Conservation (phyloP, 805 yeast genomes). For the Maudiozyma bulderi region DNA sequence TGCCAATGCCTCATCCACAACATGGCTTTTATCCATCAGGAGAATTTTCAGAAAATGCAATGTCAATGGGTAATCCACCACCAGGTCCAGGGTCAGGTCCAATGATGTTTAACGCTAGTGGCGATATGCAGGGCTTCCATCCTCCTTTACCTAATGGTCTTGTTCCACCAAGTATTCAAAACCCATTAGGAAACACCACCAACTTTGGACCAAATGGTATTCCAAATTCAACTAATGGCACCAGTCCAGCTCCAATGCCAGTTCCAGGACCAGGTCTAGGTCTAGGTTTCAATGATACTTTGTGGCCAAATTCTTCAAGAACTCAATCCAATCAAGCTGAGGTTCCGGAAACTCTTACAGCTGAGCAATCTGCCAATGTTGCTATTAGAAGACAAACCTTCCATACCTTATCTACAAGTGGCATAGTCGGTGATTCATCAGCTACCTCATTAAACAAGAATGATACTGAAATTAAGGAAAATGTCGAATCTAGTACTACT, state of each 20-base stretch:
- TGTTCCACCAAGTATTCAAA: background rate
- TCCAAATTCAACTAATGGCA: background rate
- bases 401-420: constrained; percentile 21
- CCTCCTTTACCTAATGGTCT: background rate
- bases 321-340: constrained; percentile 3
- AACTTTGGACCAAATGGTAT: constrained; percentile 1
- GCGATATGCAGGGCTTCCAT: constrained; percentile 12
- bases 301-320: constrained; percentile 12
- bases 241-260: constrained; percentile 1
- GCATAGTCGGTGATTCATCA: constrained; percentile 7
- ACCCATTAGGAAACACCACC: constrained; percentile 3
- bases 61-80: constrained; percentile 1
- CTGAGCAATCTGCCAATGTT: constrained; percentile 9
- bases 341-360: constrained; percentile 4
- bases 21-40: constrained; percentile 21
- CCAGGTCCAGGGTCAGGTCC: constrained; percentile 6
- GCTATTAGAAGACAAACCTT: constrained; percentile 29
- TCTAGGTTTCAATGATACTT: constrained; percentile 10
- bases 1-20: constrained; percentile 25
- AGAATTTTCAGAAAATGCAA: constrained; percentile 11
- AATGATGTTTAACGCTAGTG: constrained; percentile 11
- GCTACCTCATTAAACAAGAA: constrained; percentile 13
- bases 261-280: background rate
- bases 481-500: background rate
- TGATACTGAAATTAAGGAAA: background rate